Conservation (phyloP, 2,329 filamentous ascomycete genomes). For the Sarocladiaceae sp. region DNA sequence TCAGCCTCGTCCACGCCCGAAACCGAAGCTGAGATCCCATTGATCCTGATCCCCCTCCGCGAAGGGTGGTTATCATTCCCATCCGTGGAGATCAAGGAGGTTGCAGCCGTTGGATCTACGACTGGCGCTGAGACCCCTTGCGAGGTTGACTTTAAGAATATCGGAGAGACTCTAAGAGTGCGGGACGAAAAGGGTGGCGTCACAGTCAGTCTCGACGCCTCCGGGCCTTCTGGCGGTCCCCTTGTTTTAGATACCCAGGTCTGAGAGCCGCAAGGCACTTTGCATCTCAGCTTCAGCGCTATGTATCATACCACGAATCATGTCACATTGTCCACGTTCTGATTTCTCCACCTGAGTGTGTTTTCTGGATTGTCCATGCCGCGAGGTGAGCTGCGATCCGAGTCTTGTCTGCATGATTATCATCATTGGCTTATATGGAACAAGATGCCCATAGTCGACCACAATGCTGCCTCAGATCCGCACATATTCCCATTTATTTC, state of each 20-base stretch:
- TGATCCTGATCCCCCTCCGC: conserved; percentile 75
- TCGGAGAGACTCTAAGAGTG: conserved; percentile 71
- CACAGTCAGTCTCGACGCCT: conserved; percentile 65
- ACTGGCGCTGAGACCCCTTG: conserved; percentile 32
- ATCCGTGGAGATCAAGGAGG: conserved; percentile 67
- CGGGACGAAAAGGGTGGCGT: conserved; percentile 64
- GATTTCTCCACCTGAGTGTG: too few species aligned
- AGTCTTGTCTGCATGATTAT: too few species aligned
- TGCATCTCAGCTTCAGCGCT: too few species aligned
- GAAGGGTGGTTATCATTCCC: conserved; percentile 75
- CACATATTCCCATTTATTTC: too few species aligned
- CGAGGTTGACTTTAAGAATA: conserved; percentile 75
- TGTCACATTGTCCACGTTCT: too few species aligned
- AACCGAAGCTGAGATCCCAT: conserved; percentile 52
- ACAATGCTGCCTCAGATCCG: too few species aligned
- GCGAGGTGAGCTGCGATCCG: too few species aligned
- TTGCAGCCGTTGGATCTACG: conserved; percentile 27
- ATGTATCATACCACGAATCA: too few species aligned
- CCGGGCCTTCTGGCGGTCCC: conserved; percentile 58
- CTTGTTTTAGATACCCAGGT: conserved; percentile 61
- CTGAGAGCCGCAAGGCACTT: too few species aligned
- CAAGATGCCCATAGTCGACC: too few species aligned
- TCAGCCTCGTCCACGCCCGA: conserved; percentile 31
- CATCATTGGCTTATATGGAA: too few species aligned
- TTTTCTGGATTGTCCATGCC: too few species aligned